These are phyloP conservation scores for Phytophthora citricola DNA, from an alignment of 352 stramenopile genomes.

Conservation along the genomic window DNA sequence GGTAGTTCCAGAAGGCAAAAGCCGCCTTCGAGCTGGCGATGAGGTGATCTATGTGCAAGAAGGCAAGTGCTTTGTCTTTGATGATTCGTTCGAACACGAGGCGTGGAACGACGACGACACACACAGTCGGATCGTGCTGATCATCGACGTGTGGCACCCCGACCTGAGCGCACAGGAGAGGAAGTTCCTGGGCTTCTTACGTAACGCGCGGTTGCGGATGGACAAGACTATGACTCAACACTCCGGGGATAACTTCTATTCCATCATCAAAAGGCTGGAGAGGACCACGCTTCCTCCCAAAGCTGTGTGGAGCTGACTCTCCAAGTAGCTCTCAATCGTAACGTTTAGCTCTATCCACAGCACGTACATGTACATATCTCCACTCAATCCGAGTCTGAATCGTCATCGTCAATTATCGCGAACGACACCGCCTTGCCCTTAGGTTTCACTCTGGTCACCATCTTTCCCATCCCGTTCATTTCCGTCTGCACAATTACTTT, in stretches of 20 bases:
- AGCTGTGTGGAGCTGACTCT: slow-evolving; percentile 60
- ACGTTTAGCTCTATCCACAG: slow-evolving; percentile 21
- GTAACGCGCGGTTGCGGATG: slow-evolving; percentile 70
- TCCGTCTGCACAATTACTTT: slow-evolving; percentile 10
- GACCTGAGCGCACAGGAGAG: slow-evolving; percentile 90
- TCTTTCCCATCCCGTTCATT: slow-evolving; percentile 1
- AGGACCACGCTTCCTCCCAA: slow-evolving; percentile 41
- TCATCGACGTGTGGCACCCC: slow-evolving; percentile 97
- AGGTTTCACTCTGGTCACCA: slow-evolving; percentile 3
- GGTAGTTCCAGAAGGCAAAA: slow-evolving; percentile 70
- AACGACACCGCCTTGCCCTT: slow-evolving; percentile 26
- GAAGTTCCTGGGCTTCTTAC: slow-evolving; percentile 87
- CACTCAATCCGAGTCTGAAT: slow-evolving; percentile 35
- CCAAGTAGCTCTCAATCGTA: slow-evolving; percentile 1
- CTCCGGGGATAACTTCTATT: slow-evolving; percentile 71
- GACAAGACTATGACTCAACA: slow-evolving; percentile 56
- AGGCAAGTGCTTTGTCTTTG: slow-evolving; percentile 96
- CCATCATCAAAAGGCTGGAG: slow-evolving; percentile 69
- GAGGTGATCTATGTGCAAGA: slow-evolving; percentile 76
- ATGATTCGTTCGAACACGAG: slow-evolving; percentile 99
- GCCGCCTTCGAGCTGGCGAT: slow-evolving; percentile 75
- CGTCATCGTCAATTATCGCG: slow-evolving; percentile 38
- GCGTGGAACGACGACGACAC: slow-evolving; percentile 95
- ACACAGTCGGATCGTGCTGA: slow-evolving; percentile 89
- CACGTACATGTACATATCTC: slow-evolving; percentile 1